These are phyloP conservation scores for Tulasnella calospora DNA, from an alignment of 768 basidiomycete genomes.

Conservation along the genomic window DNA sequence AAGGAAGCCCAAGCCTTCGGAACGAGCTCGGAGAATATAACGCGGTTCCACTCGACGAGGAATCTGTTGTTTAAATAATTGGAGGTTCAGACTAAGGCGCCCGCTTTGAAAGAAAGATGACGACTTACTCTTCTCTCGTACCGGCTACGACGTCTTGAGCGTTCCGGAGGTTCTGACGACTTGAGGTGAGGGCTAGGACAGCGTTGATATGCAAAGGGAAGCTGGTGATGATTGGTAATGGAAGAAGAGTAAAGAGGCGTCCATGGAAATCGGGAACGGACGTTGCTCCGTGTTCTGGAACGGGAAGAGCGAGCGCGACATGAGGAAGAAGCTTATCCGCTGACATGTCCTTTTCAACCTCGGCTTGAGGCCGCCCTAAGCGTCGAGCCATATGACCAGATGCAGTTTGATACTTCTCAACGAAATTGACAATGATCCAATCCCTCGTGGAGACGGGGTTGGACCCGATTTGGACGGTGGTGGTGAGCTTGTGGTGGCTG, in stretches of 20 bases:
- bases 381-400: conserved; percentile 19
- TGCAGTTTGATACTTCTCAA: conserved; percentile 33
- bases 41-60: conserved; percentile 47
- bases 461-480: background rate
- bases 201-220: conserved; percentile 48
- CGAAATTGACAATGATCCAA: conserved; percentile 31
- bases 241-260: conserved; percentile 48
- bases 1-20: conserved; percentile 44
- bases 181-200: conserved; percentile 45
- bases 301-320: conserved; percentile 38
- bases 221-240: conserved; percentile 43
- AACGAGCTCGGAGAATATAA: conserved; percentile 45
- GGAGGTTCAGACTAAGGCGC: no score
- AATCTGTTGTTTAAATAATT: no score
- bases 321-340: conserved; percentile 44
- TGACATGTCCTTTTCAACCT: conserved; percentile 30
- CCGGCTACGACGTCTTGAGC: conserved; percentile 43
- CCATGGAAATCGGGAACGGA: conserved; percentile 32
- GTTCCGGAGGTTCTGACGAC: conserved; percentile 46
- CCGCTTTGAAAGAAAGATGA: background rate
- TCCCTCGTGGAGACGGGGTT: background rate
- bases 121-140: conserved; percentile 43
- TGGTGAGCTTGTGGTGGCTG: conserved; percentile 8
- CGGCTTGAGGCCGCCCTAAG: conserved; percentile 25
- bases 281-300: conserved; percentile 26